Evolutionary conservation across 768 basidiomycete genomes (phyloP).

Genomic region (Russula griseocarnosa): DNA sequence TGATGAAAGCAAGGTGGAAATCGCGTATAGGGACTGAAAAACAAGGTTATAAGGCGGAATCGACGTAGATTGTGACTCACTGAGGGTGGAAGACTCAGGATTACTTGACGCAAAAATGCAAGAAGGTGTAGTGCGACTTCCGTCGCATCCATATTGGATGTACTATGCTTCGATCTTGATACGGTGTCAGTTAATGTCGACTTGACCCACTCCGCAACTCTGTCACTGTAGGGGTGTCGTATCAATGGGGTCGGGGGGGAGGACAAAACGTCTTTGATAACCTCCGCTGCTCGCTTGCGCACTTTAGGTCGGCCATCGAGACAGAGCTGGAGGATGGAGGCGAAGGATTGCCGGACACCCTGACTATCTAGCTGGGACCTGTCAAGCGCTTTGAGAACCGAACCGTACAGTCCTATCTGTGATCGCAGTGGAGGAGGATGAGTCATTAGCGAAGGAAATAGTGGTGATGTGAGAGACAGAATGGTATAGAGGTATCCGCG

Average conservation of each 20-base stretch:
- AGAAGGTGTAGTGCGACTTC: conserved; percentile 79
- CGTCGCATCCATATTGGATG: conserved; percentile 50
- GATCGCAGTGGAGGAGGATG: conserved; percentile 84
- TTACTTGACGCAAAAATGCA: conserved; percentile 61
- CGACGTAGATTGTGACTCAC: conserved; percentile 44
- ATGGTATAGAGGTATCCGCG: conserved; percentile 69
- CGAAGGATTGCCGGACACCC: conserved; percentile 76
- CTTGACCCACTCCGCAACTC: conserved; percentile 76
- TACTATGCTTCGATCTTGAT: conserved; percentile 56
- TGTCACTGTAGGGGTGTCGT: conserved; percentile 80
- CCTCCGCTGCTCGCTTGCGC: conserved; percentile 83
- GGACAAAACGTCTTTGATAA: conserved; percentile 71
- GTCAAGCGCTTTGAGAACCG: conserved; percentile 67
- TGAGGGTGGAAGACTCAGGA: conserved; percentile 57
- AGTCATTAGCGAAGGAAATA: conserved; percentile 62
- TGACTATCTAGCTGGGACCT: conserved; percentile 62
- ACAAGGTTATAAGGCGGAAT: conserved; percentile 20
- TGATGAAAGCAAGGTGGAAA: conserved; percentile 67
- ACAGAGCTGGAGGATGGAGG: conserved; percentile 75
- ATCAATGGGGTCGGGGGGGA: conserved; percentile 72
- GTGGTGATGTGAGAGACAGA: conserved; percentile 67
- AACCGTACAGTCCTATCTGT: conserved; percentile 71
- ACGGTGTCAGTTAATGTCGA: conserved; percentile 62
- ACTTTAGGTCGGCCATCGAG: conserved; percentile 93
- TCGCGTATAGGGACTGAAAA: conserved; percentile 62